Base-by-base conservation (phyloP, 2,329 filamentous ascomycete genomes). In the Microdochium paspali region DNA sequence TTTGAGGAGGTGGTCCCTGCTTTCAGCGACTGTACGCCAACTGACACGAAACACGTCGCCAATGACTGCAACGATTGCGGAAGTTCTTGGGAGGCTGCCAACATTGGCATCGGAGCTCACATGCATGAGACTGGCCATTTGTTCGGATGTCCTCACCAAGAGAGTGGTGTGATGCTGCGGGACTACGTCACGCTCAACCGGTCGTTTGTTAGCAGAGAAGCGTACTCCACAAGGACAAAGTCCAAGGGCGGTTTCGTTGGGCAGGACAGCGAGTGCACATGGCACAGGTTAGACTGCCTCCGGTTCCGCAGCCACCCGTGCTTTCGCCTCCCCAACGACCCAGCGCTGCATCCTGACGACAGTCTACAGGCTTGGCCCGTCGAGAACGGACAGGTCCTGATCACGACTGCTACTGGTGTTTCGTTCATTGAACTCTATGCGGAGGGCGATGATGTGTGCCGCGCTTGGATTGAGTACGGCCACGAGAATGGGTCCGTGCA, bases 71-170 rank as follows among this genome's bases (percentile, higher is more conserved):
- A 86, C 56, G 87, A 95, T 54, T 84, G 84, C 6, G 90, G 90
- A 23, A 95, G 87, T 61, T 93, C 83, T 44, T 97, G 91, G 91
- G 91, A 97, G 63, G 83, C 90, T n/a, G 90, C 88, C 24, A 95
- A 91, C 56, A 85, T 95, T 51, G 90, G 90, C 25, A 94, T 97
- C 53, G 91, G 91, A 7, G 90, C 89, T 10, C 91, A 97, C 64
- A 66, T 97, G 44, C 91, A 95, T 64, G 90, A 96, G 66, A 85
- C 85, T 1, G 91, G 91, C 3, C 91, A 95, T 66, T 66, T 95
- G 21, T 86, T 97, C 55, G 91, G 91, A 45, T 94, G 88, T 54
- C 88, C 89, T 10, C 87, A 94, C 61, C 89, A 94, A 61, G 88
- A 93, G 59, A 85, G 73, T 24, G 91, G 93, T n/a, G 76, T 97